phyloP scores from a whole-genome alignment of 2,329 filamentous ascomycete genomes.

The Knufia fluminis region DNA sequence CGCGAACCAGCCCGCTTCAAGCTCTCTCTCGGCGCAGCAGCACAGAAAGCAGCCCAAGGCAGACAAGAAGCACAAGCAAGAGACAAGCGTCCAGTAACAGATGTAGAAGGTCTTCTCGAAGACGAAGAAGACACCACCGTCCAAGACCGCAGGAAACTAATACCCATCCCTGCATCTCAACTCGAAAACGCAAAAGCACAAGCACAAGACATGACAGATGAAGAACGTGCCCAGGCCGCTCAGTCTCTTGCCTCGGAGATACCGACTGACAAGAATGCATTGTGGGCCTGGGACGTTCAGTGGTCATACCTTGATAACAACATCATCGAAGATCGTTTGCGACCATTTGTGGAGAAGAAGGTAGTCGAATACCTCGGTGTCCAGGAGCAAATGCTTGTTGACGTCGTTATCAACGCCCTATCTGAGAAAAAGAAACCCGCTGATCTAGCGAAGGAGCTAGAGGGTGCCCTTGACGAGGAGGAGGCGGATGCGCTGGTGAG shows the following conservation, averaged over 20 bases:
- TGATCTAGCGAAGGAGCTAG: constrained; percentile 73
- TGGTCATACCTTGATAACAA: constrained; percentile 67
- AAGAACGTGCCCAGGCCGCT: constrained; percentile 76
- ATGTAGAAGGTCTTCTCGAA: constrained; percentile 88
- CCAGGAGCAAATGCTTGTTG: constrained; percentile 90
- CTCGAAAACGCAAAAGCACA: constrained; percentile 62
- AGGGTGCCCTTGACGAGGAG: constrained; percentile 65
- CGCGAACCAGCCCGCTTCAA: constrained; percentile 69
- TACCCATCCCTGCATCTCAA: constrained; percentile 56
- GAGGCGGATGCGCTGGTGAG: constrained; percentile 89
- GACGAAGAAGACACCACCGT: constrained; percentile 80
- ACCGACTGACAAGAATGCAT: constrained; percentile 70
- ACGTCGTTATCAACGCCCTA: constrained; percentile 82
- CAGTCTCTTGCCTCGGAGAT: constrained; percentile 81
- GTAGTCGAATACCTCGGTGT: constrained; percentile 93
- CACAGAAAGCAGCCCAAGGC: constrained; percentile 58
- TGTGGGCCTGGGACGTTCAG: constrained; percentile 88
- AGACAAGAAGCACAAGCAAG: constrained; percentile 37
- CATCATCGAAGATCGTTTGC: constrained; percentile 73
- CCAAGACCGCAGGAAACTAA: constrained; percentile 59
- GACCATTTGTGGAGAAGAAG: constrained; percentile 96
- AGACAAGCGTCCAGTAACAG: constrained; percentile 68
- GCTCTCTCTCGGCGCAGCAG: constrained; percentile 79
- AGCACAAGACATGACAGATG: constrained; percentile 60
- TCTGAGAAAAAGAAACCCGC: constrained; percentile 64